Conservation (phyloP, 768 basidiomycete species). For the Cystofilobasidium capitatum region DNA sequence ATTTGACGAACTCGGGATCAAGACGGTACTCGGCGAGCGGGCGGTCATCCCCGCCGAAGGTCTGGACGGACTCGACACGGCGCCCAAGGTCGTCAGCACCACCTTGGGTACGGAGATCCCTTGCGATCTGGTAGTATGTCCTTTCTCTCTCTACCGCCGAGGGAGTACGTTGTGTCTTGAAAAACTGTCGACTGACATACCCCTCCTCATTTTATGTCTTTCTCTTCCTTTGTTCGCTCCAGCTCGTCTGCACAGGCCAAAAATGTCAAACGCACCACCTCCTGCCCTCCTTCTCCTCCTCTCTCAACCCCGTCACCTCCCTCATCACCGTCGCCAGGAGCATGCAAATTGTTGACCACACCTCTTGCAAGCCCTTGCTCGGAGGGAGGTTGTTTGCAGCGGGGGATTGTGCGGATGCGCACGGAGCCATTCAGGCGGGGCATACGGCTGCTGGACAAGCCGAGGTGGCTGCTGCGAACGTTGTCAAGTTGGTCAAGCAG, state of each 20-base stretch:
- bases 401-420: conserved; percentile 36
- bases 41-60: background rate
- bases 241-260: conserved; percentile 5
- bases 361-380: background rate
- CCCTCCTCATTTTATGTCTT: background rate
- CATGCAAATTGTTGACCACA: conserved; percentile 31
- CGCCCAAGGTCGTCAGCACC: background rate
- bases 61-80: background rate
- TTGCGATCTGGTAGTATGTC: background rate
- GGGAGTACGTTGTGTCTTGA: background rate
- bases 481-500: conserved; percentile 30
- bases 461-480: conserved; percentile 37
- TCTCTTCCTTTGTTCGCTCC: background rate
- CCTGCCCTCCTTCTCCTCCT: background rate
- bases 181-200: too few relatives aligned
- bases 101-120: background rate
- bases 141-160: background rate
- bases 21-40: background rate
- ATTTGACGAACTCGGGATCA: conserved; percentile 1
- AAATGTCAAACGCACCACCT: background rate
- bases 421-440: conserved; percentile 38
- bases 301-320: background rate
- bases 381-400: conserved; percentile 35
- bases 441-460: conserved; percentile 38
- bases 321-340: conserved; percentile 32